Evolutionary conservation across 805 yeast genomes (phyloP), one percentile per base, ranked within the genome.

Genomic region (Alloascoidea africana): DNA sequence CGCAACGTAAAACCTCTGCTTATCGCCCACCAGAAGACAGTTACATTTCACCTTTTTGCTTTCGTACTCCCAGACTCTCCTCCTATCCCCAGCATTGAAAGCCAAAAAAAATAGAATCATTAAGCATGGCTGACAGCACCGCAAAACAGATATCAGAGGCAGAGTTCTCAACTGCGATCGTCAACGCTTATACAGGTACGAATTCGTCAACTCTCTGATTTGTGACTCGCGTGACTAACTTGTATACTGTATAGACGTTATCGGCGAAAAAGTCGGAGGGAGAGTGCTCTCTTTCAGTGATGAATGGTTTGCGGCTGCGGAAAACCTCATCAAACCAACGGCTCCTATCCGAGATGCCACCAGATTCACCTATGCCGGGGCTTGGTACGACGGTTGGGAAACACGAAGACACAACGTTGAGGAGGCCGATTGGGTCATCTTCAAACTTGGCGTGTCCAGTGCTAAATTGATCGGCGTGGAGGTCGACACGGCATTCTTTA

Each of bases 351-450:
- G 93, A 51, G 94, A 85, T 48, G 78, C 81, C 6, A 79, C 86
- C 18, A 67, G 70, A 48, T 87, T 85, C 56, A 73, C 77, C 2
- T 80, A 70, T 42, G 71, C 87, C 2, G 97, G 97, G 37, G 95
- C 95, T 3, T 89, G 96, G 96, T 89, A 84, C 54, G 98, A 89
- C 48, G 98, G 98, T 16, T 89, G 97, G 97, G 97, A 89, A 58
- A 89, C 97, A 8, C 69, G 96, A 54, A 70, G 98, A 59, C 98
- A 89, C 64, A 89, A 89, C 56, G 60, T 73, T 1, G 82, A 65
- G 39, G 84, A 73, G 39, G 80, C 81, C 33, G 98, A 89, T 53
- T 89, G 91, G 85, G 96, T 83, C 14, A 63, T 83, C 18, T 59
- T 87, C 55, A 70, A 73, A 53, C 64, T 84, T 55, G 97, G 97